Evolutionary conservation across 1,139 yeast genomes (phyloP).

Genomic region (Martiniozyma asiatica): DNA sequence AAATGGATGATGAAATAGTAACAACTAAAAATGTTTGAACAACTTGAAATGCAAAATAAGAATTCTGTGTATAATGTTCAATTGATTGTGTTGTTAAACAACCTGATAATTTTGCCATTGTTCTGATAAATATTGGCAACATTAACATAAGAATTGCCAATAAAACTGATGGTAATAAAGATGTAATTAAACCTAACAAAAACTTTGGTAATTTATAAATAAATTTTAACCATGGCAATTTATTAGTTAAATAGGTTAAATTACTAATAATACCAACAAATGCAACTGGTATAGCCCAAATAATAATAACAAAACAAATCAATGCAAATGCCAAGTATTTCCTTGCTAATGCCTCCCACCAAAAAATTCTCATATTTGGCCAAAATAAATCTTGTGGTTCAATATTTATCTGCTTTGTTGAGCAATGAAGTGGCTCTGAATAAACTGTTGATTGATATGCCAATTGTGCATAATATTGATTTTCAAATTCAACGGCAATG

Average conservation of each 20-base stretch:
- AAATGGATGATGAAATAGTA: constrained; percentile 71
- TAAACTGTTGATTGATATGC: constrained; percentile 51
- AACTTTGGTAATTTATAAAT: constrained; percentile 41
- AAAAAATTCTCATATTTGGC: constrained; percentile 61
- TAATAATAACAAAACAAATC: constrained; percentile 39
- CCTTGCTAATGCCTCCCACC: constrained; percentile 74
- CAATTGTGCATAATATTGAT: constrained; percentile 58
- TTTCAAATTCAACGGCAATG: constrained; percentile 57
- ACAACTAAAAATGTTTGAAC: constrained; percentile 78
- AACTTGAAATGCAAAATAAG: constrained; percentile 63
- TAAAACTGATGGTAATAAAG: constrained; percentile 49
- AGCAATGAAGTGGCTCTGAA: constrained; percentile 40
- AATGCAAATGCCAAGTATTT: constrained; percentile 45
- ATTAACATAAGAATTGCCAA: constrained; percentile 42
- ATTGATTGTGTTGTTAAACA: constrained; percentile 26
- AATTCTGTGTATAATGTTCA: constrained; percentile 49
- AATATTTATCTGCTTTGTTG: constrained; percentile 42
- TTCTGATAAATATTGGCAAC: constrained; percentile 35
- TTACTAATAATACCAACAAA: constrained; percentile 57
- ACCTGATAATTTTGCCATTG: constrained; percentile 44
- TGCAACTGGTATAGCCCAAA: constrained; percentile 66
- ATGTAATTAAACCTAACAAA: constrained; percentile 39
- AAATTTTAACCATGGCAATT: constrained; percentile 44
- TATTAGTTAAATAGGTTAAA: constrained; percentile 42
- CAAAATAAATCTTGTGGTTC: constrained; percentile 55